Percentiles rank a stretch among this genome's conserved stretches.
These are phyloP conservation scores for Xylaria longipes DNA, from an alignment of 495 filamentous ascomycete genomes.

Conservation along the genomic window DNA sequence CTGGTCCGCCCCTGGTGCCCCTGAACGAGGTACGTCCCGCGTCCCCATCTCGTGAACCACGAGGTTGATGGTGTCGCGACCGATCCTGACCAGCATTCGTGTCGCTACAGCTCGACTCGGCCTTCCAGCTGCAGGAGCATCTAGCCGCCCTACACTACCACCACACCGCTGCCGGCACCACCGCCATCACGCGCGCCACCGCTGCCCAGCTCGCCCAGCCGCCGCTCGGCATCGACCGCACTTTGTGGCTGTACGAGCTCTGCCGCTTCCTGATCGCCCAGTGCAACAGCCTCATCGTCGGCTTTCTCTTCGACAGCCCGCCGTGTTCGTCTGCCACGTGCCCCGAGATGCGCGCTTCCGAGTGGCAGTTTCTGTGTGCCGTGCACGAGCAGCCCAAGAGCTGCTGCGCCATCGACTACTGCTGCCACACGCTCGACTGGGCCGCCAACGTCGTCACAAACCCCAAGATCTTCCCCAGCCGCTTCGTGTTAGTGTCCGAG, in stretches of 20 bases:
- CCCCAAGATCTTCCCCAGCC: constrained; percentile 88
- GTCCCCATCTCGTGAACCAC: constrained; percentile 12
- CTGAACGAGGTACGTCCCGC: constrained; percentile 71
- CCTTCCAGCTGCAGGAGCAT: constrained; percentile 98
- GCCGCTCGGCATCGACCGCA: constrained; percentile 79
- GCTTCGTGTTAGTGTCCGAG: constrained; percentile 71
- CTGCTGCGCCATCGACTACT: constrained; percentile 98
- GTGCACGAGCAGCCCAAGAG: constrained; percentile 94
- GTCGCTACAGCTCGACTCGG: constrained; percentile 78
- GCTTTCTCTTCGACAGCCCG: constrained; percentile 87
- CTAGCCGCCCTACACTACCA: constrained; percentile 87
- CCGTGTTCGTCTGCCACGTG: constrained; percentile 87
- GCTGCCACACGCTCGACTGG: constrained; percentile 97
- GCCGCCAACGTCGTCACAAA: constrained; percentile 89
- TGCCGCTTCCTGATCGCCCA: constrained; percentile 93
- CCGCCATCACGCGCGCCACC: constrained; percentile 74
- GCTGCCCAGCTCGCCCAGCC: constrained; percentile 76
- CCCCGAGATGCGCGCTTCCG: constrained; percentile 95
- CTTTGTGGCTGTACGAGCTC: constrained; percentile 96
- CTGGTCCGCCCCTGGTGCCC: constrained; percentile 86
- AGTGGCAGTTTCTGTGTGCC: constrained; percentile 99
- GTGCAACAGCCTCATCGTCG: constrained; percentile 87
- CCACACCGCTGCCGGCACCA: constrained; percentile 69
- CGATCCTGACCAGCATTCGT: constrained; percentile 10
- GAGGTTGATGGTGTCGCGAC: constrained; percentile 9